Conservation (phyloP, 352 stramenopile genomes). For the Phytophthora palmivora region DNA sequence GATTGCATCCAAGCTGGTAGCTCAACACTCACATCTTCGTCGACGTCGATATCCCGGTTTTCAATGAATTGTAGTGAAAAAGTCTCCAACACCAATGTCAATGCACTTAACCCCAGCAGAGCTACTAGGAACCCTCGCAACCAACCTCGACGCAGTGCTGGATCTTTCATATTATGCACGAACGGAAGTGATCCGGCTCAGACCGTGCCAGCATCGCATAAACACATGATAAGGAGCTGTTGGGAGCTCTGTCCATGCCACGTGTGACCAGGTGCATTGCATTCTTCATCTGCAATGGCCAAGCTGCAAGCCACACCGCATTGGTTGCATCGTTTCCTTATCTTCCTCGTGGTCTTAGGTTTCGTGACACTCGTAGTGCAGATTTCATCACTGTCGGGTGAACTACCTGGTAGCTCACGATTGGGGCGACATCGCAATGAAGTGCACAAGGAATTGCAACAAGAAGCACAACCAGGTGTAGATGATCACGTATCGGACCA, state of each 20-base stretch:
- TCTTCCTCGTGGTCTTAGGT: conserved; percentile 19
- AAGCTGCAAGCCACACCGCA: conserved; percentile 10
- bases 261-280: not conserved
- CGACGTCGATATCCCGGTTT: conserved; percentile 4
- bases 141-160: conserved; percentile 2
- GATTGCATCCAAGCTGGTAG: conserved; percentile 8
- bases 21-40: not conserved
- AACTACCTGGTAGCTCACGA: conserved; percentile 11
- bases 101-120: conserved; percentile 15
- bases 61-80: conserved; percentile 3
- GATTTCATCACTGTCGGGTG: conserved; percentile 26
- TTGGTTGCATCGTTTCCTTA: conserved; percentile 29
- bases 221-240: conserved; percentile 11
- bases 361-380: conserved; percentile 26
- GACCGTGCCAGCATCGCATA: not conserved
- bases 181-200: conserved; percentile 8
- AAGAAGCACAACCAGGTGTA: not conserved
- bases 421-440: conserved; percentile 16
- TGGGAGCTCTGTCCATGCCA: conserved; percentile 7
- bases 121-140: conserved; percentile 19
- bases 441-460: conserved; percentile 1
- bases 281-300: conserved; percentile 2
- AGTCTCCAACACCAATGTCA: conserved; percentile 27
- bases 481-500: conserved; percentile 26
- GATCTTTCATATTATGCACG: conserved; percentile 6